Evolutionary conservation across 1,284 basidiomycete species (phyloP).

Genomic region (Acaromyces ingoldii): DNA sequence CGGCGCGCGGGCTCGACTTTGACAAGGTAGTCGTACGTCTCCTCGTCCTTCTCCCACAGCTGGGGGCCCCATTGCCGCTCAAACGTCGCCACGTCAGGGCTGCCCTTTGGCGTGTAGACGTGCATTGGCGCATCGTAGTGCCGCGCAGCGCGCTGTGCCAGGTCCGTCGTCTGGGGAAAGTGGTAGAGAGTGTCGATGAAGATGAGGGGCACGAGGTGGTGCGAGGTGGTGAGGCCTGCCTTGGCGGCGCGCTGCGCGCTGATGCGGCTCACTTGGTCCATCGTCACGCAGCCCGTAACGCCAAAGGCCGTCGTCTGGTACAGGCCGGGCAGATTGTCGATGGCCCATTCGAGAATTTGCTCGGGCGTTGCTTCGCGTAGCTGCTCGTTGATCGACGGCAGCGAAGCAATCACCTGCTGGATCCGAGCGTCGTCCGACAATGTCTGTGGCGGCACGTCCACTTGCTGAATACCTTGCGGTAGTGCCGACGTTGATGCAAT

Average conservation of each 20-base stretch:
- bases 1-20: slow-evolving; percentile 92
- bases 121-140: slow-evolving; percentile 71
- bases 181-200: slow-evolving; percentile 84
- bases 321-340: slow-evolving; percentile 48
- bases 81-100: slow-evolving; percentile 68
- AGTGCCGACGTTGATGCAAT: neutral
- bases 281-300: slow-evolving; percentile 49
- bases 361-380: slow-evolving; percentile 39
- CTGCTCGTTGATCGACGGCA: slow-evolving; percentile 35
- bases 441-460: neutral
- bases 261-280: slow-evolving; percentile 46
- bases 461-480: neutral
- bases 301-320: slow-evolving; percentile 51
- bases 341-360: slow-evolving; percentile 48
- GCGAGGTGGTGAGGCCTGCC: slow-evolving; percentile 10
- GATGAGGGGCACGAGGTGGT: slow-evolving; percentile 50
- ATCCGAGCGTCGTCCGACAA: neutral
- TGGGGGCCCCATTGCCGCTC: slow-evolving; percentile 73
- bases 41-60: slow-evolving; percentile 85
- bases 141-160: slow-evolving; percentile 72
- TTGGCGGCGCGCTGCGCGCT: slow-evolving; percentile 31
- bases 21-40: slow-evolving; percentile 82
- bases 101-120: slow-evolving; percentile 74
- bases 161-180: slow-evolving; percentile 83
- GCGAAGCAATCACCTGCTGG: neutral